Evolutionary conservation across 1,284 basidiomycete genomes (phyloP), one percentile per base, ranked within the genome.

Genomic region (Naganishia liquefaciens): DNA sequence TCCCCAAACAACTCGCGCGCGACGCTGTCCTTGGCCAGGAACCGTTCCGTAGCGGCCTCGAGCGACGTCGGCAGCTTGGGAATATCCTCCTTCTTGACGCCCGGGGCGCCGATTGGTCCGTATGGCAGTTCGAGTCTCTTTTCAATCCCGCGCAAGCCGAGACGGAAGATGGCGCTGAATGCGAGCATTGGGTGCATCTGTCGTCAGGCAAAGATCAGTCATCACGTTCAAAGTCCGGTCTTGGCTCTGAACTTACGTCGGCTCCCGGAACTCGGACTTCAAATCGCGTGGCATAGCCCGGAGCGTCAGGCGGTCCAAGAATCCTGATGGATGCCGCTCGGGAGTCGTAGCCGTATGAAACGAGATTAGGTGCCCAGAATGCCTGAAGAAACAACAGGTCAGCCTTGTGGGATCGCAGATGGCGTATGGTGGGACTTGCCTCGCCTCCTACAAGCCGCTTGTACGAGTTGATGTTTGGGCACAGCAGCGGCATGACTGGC

Each of bases 381-480:
- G 89, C 78, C 79, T 80, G 49, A 11, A 46, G 27, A 44, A 28
- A 33, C 19, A 23, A 28, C 19, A 21, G 21, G 51, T 13, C 15
- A 19, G n/a, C 15, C 27, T 28, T 27, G 10, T 10, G 17, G 46
- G n/a, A n/a, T 49, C 23, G 39, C 21, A 52, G 9, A 17, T 64
- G 17, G 9, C 9, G 1, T 42, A 28, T 7, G 49, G 49, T 13
- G 49, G 2, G 21, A 63, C 75, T 62, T 63, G 77, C 87, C 75
- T 93, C 91, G 21, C 93, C 93, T n/a, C 90, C 93, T 19, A 92
- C 87, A 15, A 99, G 85, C 23, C 94, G 90, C 77, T 98, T 99
- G 82, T 98, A 99, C n/a, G 92, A 92, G 74, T 95, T 95, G 78
- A 96, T 89, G 0, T 90, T 96, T 0, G 93, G 93, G 40, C 94